phyloP scores from a whole-genome alignment of 108 stramenopile genomes.

The Cylindrotheca closterium region DNA sequence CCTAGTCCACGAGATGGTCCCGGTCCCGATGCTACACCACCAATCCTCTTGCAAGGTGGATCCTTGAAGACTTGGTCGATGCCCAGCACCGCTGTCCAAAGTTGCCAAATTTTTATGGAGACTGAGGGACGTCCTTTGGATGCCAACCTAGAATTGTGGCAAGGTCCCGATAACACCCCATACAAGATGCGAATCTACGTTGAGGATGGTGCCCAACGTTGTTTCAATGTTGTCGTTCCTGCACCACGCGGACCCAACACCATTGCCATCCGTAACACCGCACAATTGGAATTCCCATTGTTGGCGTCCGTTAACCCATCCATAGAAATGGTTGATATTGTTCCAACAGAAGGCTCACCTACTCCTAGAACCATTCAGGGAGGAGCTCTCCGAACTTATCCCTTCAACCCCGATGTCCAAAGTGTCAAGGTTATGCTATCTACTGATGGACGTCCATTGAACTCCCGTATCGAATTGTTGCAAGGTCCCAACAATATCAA shows the following conservation, averaged over 20 bases:
- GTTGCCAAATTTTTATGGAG: constrained; percentile 69
- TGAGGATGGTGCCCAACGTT: constrained; percentile 74
- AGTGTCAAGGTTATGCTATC: constrained; percentile 64
- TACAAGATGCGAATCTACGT: constrained; percentile 77
- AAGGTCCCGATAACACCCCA: constrained; percentile 81
- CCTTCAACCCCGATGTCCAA: constrained; percentile 68
- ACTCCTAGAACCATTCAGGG: constrained; percentile 66
- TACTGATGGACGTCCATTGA: constrained; percentile 81
- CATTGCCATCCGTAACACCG: constrained; percentile 78
- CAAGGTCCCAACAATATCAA: constrained; percentile 90
- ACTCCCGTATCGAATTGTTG: constrained; percentile 75
- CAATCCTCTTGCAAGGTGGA: constrained; percentile 72
- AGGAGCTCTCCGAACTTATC: constrained; percentile 71
- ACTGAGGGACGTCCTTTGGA: constrained; percentile 84
- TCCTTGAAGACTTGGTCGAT: constrained; percentile 80
- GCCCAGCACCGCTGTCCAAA: constrained; percentile 49
- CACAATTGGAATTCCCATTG: constrained; percentile 76
- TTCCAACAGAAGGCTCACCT: constrained; percentile 11
- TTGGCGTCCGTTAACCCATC: constrained; percentile 49
- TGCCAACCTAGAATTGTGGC: constrained; percentile 77
- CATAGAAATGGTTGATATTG: not conserved
- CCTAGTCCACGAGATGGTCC: not conserved
- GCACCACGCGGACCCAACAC: constrained; percentile 73
- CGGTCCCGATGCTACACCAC: constrained; percentile 36
- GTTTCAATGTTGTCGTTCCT: constrained; percentile 70